A percentile compares a stretch with the other conserved stretches of the same genome.
Conservation (phyloP, 768 basidiomycete species). For the Pleurotus citrinopileatus region DNA sequence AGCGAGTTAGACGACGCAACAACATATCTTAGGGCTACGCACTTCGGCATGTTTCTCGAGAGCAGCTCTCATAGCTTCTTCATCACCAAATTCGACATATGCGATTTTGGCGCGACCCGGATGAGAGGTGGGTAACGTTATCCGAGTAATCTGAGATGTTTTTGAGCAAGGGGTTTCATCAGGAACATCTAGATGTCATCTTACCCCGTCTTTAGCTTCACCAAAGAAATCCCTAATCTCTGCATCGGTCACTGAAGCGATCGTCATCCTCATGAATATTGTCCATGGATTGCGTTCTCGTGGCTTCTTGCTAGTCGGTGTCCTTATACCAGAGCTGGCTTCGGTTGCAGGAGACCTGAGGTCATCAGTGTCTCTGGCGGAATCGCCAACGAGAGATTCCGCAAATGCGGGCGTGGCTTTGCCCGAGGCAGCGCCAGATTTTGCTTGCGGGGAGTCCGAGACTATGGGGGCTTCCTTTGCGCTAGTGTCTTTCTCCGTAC, state of each 20-base stretch:
- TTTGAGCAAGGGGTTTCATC: not conserved
- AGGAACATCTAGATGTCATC: slow-evolving; percentile 21
- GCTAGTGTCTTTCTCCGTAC: slow-evolving; percentile 30
- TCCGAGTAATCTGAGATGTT: slow-evolving; percentile 56
- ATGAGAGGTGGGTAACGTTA: slow-evolving; percentile 53
- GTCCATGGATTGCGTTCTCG: slow-evolving; percentile 74
- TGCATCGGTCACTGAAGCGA: slow-evolving; percentile 47
- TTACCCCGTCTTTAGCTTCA: slow-evolving; percentile 64
- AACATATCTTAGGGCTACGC: slow-evolving; percentile 19
- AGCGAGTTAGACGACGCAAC: too few species aligned
- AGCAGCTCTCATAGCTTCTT: slow-evolving; percentile 79
- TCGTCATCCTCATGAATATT: slow-evolving; percentile 70
- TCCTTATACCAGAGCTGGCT: slow-evolving; percentile 59
- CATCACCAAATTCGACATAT: slow-evolving; percentile 89
- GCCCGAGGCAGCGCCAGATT: slow-evolving; percentile 12
- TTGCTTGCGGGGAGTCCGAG: not conserved
- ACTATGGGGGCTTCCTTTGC: slow-evolving; percentile 19
- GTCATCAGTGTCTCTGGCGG: slow-evolving; percentile 27
- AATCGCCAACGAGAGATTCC: slow-evolving; percentile 22
- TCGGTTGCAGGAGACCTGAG: slow-evolving; percentile 58
- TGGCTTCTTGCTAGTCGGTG: slow-evolving; percentile 65
- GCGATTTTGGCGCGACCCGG: slow-evolving; percentile 59
- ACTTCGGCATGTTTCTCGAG: slow-evolving; percentile 76
- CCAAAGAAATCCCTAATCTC: slow-evolving; percentile 78
- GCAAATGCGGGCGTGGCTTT: slow-evolving; percentile 27